phyloP scores from a whole-genome alignment of 139 green algal species.

The Dunaliella sp. region DNA sequence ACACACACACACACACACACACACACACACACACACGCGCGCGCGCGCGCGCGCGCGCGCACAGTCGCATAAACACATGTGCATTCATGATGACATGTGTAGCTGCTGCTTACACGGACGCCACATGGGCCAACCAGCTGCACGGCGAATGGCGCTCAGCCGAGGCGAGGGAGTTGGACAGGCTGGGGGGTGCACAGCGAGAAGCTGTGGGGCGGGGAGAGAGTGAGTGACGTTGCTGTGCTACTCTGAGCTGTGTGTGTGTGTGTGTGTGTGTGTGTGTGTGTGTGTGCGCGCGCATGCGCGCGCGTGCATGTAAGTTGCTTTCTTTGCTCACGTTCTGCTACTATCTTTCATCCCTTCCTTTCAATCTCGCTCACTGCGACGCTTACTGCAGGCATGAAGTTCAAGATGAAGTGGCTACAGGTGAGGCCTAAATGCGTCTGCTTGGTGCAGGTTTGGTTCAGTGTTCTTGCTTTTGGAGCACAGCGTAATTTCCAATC shows the following conservation, averaged over 20 bases:
- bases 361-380: no score
- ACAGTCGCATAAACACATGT: neutral
- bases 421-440: neutral
- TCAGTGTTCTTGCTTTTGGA: no score
- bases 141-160: constrained; percentile 16
- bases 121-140: neutral
- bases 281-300: no score
- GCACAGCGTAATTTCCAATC: no score
- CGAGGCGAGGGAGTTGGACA: constrained; percentile 16
- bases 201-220: neutral
- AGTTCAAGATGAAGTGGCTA: neutral
- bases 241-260: no score
- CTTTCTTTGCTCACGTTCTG: no score
- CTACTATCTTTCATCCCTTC: no score
- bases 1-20: constrained; percentile 21
- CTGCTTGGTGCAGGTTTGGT: no score
- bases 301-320: no score
- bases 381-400: constrained; percentile 17
- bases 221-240: neutral
- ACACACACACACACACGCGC: constrained; percentile 12
- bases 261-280: no score
- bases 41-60: no score
- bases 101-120: constrained; percentile 8
- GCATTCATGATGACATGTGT: neutral
- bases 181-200: constrained; percentile 14